Conservation (phyloP, 2,329 filamentous ascomycete genomes). For the Penicillium sp. region DNA sequence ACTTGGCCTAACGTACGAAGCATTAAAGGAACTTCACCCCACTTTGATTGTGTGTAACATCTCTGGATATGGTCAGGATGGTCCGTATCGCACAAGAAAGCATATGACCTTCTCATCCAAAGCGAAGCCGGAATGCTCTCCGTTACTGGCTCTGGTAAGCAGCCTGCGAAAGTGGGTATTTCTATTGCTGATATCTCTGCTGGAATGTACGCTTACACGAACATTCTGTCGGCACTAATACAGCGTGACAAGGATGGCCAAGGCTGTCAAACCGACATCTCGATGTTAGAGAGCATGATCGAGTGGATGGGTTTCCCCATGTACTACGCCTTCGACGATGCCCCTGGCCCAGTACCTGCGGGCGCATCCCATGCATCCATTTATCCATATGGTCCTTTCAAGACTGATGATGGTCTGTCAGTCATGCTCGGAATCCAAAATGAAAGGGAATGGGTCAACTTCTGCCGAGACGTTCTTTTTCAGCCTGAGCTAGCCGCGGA, state of each 20-base stretch:
- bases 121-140: conserved; percentile 55
- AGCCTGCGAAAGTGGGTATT: conserved; percentile 53
- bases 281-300: conserved; percentile 58
- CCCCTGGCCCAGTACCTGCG: conserved; percentile 43
- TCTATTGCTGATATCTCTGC: conserved; percentile 57
- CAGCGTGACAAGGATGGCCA: conserved; percentile 50
- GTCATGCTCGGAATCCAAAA: conserved; percentile 61
- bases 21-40: conserved; percentile 43
- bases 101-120: conserved; percentile 56
- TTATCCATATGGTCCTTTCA: conserved; percentile 58
- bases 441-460: conserved; percentile 54
- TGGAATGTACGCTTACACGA: conserved; percentile 53
- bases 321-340: conserved; percentile 53
- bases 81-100: conserved; percentile 56
- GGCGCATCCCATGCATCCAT: conserved; percentile 56
- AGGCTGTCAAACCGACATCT: conserved; percentile 54
- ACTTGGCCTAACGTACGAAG: conserved; percentile 49
- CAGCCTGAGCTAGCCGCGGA: conserved; percentile 46
- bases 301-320: conserved; percentile 60
- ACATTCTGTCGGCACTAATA: conserved; percentile 51
- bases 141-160: conserved; percentile 47
- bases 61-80: conserved; percentile 53
- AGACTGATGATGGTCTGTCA: conserved; percentile 46
- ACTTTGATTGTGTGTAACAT: conserved; percentile 55
- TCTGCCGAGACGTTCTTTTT: conserved; percentile 49